Percentiles rank a stretch among this genome's conserved stretches.
These are phyloP conservation scores for Claviceps humidiphila DNA, from an alignment of 2,329 filamentous ascomycete genomes.

Conservation along the genomic window DNA sequence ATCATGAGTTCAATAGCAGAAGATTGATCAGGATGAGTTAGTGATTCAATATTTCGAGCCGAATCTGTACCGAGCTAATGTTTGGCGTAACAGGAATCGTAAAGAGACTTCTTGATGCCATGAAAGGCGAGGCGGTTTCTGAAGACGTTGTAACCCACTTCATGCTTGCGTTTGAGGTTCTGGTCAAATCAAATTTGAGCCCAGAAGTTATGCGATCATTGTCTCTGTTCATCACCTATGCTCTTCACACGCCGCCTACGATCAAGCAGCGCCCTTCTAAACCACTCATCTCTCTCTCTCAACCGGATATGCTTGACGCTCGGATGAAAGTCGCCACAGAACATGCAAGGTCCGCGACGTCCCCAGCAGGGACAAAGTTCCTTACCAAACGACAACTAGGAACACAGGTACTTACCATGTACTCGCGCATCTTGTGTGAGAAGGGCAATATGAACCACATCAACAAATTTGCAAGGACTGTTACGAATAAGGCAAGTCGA, in stretches of 20 bases:
- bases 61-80: constrained; percentile 7
- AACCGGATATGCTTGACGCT: constrained; percentile 27
- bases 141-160: constrained; percentile 63
- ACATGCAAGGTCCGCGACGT: constrained; percentile 13
- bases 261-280: constrained; percentile 40
- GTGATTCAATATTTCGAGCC: constrained; percentile 17
- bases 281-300: constrained; percentile 23
- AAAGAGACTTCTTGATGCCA: constrained; percentile 75
- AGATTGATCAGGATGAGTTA: constrained; percentile 80
- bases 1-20: constrained; percentile 83
- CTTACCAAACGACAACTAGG: constrained; percentile 60
- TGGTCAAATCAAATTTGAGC: constrained; percentile 70
- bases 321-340: constrained; percentile 26
- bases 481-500: constrained; percentile 71
- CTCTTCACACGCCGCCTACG: constrained; percentile 50
- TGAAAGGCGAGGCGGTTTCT: constrained; percentile 72
- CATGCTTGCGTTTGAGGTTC: constrained; percentile 61
- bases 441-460: constrained; percentile 55
- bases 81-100: constrained; percentile 54
- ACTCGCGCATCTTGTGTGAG: constrained; percentile 65
- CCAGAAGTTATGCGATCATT: constrained; percentile 76
- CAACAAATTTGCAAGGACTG: constrained; percentile 80
- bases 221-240: constrained; percentile 86
- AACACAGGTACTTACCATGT: constrained; percentile 61
- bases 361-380: constrained; percentile 20